Base-by-base conservation (phyloP, 306 rosid genomes). In the Luffa acutangula region DNA sequence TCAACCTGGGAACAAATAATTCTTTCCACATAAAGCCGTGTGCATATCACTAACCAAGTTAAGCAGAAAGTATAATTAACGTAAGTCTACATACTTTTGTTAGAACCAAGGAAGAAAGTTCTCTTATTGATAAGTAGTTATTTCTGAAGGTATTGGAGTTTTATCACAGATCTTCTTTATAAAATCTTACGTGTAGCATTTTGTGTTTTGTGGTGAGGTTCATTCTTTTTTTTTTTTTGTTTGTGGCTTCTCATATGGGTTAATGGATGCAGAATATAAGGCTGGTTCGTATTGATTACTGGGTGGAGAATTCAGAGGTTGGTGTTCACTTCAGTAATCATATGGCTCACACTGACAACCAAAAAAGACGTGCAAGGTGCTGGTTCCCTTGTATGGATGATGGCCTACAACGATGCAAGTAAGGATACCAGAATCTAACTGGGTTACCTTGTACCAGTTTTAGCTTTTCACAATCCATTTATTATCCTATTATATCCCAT, bases 341-440 rank as follows among this genome's bases (percentile, higher is more conserved):
- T 63, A 85, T 92, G 78, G 90, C 93, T 45, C 94, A 88, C 75
- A 95, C 96, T 15, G 91, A 93, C 87, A 91, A 89, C 88, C 99
- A 95, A 89, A 89, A 90, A 71, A 87, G 96, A 82, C 96, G 94
- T 75, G 97, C 97, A 36, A 86, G 97, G 72, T 95, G 97, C 83
- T 95, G 97, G 97, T 95, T 95, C 87, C 99, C 99, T 37, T 95
- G 99, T 81, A 84, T 90, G 54, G 97, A 95, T 81, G 97, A 92
- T 89, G 85, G 82, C 86, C 87, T 86, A 48, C 97, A 95, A 85
- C 90, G 82, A 82, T 95, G 99, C 88, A 91, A 97, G 99, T 93
- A 91, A 45, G 42, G 39, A 48, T 73, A 49, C 14, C 11, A 6
- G 15, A 31, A 43, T 72, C 57, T 48, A 21, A 12, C 5, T 73